Base-by-base conservation (phyloP, 768 basidiomycete species). In the Hericium rajendrae region DNA sequence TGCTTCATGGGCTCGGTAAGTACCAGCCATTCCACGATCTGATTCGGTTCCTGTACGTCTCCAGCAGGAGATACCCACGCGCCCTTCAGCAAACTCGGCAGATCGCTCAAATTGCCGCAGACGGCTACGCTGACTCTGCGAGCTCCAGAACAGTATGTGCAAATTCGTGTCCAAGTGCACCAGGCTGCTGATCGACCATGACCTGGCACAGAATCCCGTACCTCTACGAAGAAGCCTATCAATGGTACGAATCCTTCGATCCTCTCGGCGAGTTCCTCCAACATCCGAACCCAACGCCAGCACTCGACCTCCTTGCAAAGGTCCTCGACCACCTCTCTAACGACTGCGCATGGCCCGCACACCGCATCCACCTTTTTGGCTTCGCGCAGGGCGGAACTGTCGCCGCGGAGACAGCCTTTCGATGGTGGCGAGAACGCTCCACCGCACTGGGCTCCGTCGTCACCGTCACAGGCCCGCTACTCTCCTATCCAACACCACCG, bases 211-310 rank as follows among this genome's bases (percentile, higher is more conserved):
- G 88, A 64, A 78, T 93, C 39, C 91, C 91, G 0, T 91, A 80
- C 65, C 75, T 92, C 18, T 81, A 89, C 64, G 86, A 89, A 68
- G 76, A 84, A 39, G 84, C 89, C 2, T 94, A 78, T 67, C 87
- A 93, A 65, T 94, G 91, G 92, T 94, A 88, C 71, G 70, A 77
- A 11, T 88, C 89, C 48, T 94, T 94, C 68, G 84, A 91, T 66
- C 73, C 70, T 6, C 78, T 94, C 6, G 93, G 93, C 2, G 89
- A 90, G 59, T 71, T 83, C 28, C 75, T 92, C 59, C 67, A 73
- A 4, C 72, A 74, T 9, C 91, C 92, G 2, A 83, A 95, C 64
- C 93, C 92, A 11, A 84, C 84, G 0, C 66, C 78, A 0, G 84
- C 83, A 0, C 74, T 93, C 56, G 73, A 81, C 8, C 71, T 83